Evolutionary conservation across 2,329 filamentous ascomycete species (phyloP), one percentile per base, ranked within the genome.

Genomic region (Paraconiothyrium brasiliense): DNA sequence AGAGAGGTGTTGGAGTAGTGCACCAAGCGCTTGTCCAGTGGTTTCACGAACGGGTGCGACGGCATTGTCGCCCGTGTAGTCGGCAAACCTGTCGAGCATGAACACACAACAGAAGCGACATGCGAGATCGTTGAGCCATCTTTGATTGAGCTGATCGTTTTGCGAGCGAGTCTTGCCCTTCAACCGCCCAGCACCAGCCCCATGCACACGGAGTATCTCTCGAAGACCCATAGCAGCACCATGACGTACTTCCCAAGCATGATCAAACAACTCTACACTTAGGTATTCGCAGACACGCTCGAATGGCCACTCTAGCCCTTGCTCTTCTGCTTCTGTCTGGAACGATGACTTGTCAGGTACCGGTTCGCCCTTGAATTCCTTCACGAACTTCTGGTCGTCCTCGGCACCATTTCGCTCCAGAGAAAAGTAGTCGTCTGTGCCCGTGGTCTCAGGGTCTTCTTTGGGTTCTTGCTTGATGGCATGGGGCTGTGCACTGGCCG

Each of bases 31-130:
- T 79, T 99, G 95, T 49, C 95, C 95, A 44, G 97, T 92, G 0
- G 94, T 97, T 81, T 99, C 95, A 67, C 95, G 87, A 66, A 99
- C 97, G 0, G 95, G 95, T 0, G 95, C 95, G 44, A 99, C 93
- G 0, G 96, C 97, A 57, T 93, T 99, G 78, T 99, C 95, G 5
- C 94, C 97, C 61, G 96, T 95, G 81, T 97, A 99, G 75, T 99
- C 95, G 59, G 94, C 96, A 75, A 99, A 99, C 57, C 94, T 90
- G 80, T 99, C 95, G 16, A 99, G 88, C 89, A 99, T 97, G 71
- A 99, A 90, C 56, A 99, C 94, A 76, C 92, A 97, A 78, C 94
- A 94, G 52, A 99, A 86, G 30, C 95, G 91, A 72, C 94, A 97
- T n/a, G 94, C 93, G 55, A 99, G 85, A 73, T 99, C 94, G 73